Percentiles rank a stretch among this genome's conserved stretches.
These are phyloP conservation scores for Phialemoniopsis sp. DNA, from an alignment of 2,329 filamentous ascomycete species.

Conservation along the genomic window DNA sequence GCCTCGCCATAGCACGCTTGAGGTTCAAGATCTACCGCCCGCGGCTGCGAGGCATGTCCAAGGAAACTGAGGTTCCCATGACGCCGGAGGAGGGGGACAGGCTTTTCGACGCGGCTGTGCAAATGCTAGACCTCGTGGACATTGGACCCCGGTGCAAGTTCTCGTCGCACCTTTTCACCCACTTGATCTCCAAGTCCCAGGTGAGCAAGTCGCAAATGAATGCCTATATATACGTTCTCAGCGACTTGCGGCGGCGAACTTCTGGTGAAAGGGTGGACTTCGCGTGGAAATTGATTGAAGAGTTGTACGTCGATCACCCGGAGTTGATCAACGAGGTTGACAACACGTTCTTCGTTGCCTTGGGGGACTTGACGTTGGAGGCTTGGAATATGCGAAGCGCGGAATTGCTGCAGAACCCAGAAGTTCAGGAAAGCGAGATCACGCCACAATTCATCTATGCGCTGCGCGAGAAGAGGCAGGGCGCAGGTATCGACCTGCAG, in stretches of 20 bases:
- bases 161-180: slow-evolving; percentile 19
- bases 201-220: slow-evolving; percentile 15
- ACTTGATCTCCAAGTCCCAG: slow-evolving; percentile 14
- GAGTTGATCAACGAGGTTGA: slow-evolving; percentile 8
- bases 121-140: slow-evolving; percentile 15
- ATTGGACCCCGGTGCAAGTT: slow-evolving; percentile 16
- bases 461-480: too few species aligned
- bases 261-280: slow-evolving; percentile 9
- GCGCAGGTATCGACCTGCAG: too few species aligned
- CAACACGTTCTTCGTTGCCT: slow-evolving; percentile 5
- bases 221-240: slow-evolving; percentile 22
- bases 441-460: too few species aligned
- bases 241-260: slow-evolving; percentile 18
- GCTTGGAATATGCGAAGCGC: slow-evolving; percentile 6
- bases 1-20: slow-evolving; percentile 18
- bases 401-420: background rate
- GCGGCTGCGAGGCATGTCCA: background rate
- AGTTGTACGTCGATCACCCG: slow-evolving; percentile 15
- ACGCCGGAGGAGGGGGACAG: slow-evolving; percentile 14
- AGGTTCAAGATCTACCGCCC: slow-evolving; percentile 23
- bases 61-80: slow-evolving; percentile 7
- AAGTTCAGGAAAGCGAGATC: too few species aligned
- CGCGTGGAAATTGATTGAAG: slow-evolving; percentile 20
- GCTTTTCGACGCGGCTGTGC: slow-evolving; percentile 17
- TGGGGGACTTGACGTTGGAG: slow-evolving; percentile 8